Base-by-base conservation (phyloP, 306 rosid species). In the Arachis hypogaea region DNA sequence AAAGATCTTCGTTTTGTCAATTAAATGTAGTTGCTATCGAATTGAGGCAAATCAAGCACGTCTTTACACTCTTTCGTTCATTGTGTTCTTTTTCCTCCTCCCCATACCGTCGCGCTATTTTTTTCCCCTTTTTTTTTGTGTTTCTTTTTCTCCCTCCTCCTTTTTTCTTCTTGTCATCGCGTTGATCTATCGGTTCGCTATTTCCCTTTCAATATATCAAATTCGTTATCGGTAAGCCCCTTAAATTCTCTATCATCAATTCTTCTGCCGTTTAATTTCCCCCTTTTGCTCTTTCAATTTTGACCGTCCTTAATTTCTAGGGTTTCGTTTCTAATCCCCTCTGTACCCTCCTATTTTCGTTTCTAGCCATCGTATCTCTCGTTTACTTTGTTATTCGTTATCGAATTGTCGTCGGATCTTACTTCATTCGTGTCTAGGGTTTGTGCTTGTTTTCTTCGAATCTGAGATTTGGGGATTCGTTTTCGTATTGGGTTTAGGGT, bases 401-500 rank as follows among this genome's bases (percentile, higher is more conserved):
- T 68, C 50, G 58, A 79, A 7, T 77, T 72, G 22, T 56, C 69
- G 18, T n/a, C 55, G 22, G 84, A 83, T 85, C 84, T 66, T 38
- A 33, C 59, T 49, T 58, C 36, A 52, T 78, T 64, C 45, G 49
- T 29, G 16, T 62, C 71, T 74, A 52, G 85, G 82, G 78, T 69
- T 77, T 12, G 7, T 38, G 3, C 38, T 69, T 73, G 62, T 12
- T 64, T 58, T 73, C 47, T 72, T 43, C 7, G 12, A 49, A 29
- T 44, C 58, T 43, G 5, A 10, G 76, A 49, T 60, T 46, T 9
- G n/a, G n/a, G 63, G 43, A 63, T 62, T 80, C 42, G n/a, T 12
- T 72, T 30, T 60, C 38, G 52, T 12, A 73, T 82, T 73, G 76
- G 88, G 82, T 71, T 84, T 82, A 69, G 81, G 78, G 82, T 83